Evolutionary conservation across 2,329 filamentous ascomycete species (phyloP), one percentile per base, ranked within the genome.

Genomic region (Furcasterigmium sp.): DNA sequence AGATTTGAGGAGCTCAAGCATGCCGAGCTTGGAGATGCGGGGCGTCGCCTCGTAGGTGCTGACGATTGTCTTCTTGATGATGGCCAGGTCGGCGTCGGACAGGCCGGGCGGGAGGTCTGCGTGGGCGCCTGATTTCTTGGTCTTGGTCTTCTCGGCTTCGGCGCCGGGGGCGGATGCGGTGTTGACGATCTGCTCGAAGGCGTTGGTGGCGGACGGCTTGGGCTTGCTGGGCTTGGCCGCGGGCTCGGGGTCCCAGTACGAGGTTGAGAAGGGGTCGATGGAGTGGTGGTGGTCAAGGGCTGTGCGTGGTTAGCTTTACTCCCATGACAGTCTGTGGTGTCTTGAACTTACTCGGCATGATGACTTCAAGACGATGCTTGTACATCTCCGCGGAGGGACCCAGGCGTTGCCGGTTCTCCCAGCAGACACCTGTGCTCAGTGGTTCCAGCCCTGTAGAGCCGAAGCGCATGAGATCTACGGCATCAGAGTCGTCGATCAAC

Each of bases 401-500:
- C 50, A 65, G 62, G 39, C 70, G 66, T 48, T 67, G 59, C 29
- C 55, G 60, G 56, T 85, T 76, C 56, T 95, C 87, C 78, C 90
- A 98, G 58, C 85, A 93, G 9, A 97, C 67, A 1, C 91, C 93
- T 4, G 82, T 88, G 57, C 77, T 86, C 34, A 85, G 70, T 1
- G 90, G 88, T 56, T 91, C 80, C 55, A 94, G 73, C 51, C 87
- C 82, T 23, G 82, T 80, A 70, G 78, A 54, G 77, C 65, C 77
- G 68, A 70, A 78, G 75, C 61, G 72, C 50, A 64, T 70, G 58
- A 63, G 67, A 46, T 67, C 76, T 56, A 62, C 57, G 47, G 93
- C 87, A 42, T 94, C 87, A 6, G 87, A 87, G 54, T 94, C 88
- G 53, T 95, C 91, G 2, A 96, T 71, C 56, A 96, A 96, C 15